Conservation (phyloP, 495 filamentous ascomycete genomes). For the Aspergillus asperescens region DNA sequence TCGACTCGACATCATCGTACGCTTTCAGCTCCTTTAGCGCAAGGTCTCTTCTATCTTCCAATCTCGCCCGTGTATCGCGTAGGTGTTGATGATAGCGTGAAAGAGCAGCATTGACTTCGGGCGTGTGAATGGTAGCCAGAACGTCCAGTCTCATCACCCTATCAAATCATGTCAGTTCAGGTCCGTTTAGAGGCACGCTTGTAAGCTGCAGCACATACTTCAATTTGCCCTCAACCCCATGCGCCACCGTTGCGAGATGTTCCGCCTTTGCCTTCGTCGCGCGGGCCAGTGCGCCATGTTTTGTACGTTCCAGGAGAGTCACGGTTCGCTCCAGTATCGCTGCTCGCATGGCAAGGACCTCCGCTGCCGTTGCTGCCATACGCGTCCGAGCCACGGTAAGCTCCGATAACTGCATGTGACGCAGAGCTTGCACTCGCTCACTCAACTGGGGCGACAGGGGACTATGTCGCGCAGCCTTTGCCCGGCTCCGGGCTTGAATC, state of each 20-base stretch:
- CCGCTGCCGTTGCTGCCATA: conserved; percentile 37
- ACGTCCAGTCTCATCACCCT: conserved; percentile 42
- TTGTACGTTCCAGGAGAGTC: conserved; percentile 49
- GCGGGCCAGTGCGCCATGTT: conserved; percentile 61
- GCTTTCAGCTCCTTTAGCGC: conserved; percentile 47
- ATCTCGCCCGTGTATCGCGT: conserved; percentile 40
- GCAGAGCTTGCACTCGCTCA: conserved; percentile 25
- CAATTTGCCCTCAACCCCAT: conserved; percentile 48
- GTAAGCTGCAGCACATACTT: conserved; percentile 33
- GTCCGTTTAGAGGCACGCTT: neutral
- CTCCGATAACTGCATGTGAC: conserved; percentile 28
- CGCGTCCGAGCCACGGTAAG: conserved; percentile 30
- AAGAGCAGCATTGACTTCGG: conserved; percentile 54
- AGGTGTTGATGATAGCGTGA: conserved; percentile 51
- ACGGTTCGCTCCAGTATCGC: conserved; percentile 38
- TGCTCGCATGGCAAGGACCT: conserved; percentile 29
- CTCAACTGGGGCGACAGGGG: conserved; percentile 26
- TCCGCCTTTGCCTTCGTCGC: conserved; percentile 49
- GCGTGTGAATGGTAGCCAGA: conserved; percentile 48
- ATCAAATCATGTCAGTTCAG: neutral
- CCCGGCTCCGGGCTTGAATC: conserved; percentile 25
- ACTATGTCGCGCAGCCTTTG: conserved; percentile 21
- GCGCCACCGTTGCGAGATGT: conserved; percentile 55
- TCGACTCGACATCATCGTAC: conserved; percentile 44
- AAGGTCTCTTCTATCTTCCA: conserved; percentile 41